phyloP scores from a whole-genome alignment of 495 filamentous ascomycete genomes.

The Copromyces sp. region DNA sequence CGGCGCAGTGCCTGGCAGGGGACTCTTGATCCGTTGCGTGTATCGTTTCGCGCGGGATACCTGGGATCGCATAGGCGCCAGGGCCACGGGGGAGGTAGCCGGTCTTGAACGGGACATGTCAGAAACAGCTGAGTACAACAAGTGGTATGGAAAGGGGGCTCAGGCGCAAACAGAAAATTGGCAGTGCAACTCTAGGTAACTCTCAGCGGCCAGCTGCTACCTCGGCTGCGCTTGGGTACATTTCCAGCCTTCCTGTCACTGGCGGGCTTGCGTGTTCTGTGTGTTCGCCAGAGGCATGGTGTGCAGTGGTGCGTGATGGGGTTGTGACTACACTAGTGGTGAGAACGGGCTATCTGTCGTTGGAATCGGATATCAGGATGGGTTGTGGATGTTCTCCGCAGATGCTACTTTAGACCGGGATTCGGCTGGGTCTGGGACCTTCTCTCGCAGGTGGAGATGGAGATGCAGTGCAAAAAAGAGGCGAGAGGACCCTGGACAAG shows the following conservation, averaged over 20 bases:
- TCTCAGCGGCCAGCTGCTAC: neutral
- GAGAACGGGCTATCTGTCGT: neutral
- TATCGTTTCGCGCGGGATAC: constrained; percentile 13
- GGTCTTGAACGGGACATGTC: constrained; percentile 13
- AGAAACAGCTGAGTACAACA: neutral
- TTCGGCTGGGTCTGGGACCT: neutral
- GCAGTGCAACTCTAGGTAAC: neutral
- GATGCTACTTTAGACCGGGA: neutral
- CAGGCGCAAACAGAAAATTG: constrained; percentile 21
- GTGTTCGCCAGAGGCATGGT: neutral
- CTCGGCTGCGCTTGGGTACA: neutral
- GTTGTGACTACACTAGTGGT: neutral
- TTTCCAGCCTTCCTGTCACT: neutral
- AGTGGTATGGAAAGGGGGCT: constrained; percentile 10
- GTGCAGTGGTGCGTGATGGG: neutral
- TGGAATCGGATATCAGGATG: neutral
- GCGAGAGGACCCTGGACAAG: neutral
- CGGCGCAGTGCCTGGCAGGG: neutral
- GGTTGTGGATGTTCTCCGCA: neutral
- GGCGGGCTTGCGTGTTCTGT: neutral
- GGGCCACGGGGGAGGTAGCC: constrained; percentile 10
- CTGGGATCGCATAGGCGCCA: constrained; percentile 6
- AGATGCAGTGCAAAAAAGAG: neutral
- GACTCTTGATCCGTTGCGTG: constrained; percentile 10
- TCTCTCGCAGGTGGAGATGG: neutral